These are phyloP conservation scores for Penicillium sp. DNA, from an alignment of 2,329 filamentous ascomycete genomes.

Conservation along the genomic window DNA sequence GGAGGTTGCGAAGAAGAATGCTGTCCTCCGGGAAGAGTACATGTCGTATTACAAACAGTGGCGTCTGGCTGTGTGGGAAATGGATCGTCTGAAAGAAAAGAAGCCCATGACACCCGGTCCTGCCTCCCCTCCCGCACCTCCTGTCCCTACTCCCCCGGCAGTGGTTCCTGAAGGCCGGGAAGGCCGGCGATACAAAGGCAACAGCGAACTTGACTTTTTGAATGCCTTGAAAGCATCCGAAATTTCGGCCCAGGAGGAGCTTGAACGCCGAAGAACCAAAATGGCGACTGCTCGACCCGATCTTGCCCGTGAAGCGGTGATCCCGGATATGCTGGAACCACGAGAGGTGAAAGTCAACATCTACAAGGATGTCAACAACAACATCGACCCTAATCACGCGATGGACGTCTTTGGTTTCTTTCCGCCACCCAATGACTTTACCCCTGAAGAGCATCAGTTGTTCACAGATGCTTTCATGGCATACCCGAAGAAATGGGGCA, in stretches of 20 bases:
- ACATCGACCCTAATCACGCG: slow-evolving; percentile 46
- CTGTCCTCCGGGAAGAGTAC: slow-evolving; percentile 49
- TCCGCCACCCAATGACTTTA: slow-evolving; percentile 56
- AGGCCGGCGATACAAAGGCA: slow-evolving; percentile 53
- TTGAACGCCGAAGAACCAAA: slow-evolving; percentile 51
- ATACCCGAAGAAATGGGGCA: slow-evolving; percentile 58
- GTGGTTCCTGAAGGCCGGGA: slow-evolving; percentile 44
- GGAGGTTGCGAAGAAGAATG: slow-evolving; percentile 47
- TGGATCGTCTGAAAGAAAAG: slow-evolving; percentile 51
- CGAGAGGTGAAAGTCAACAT: slow-evolving; percentile 45
- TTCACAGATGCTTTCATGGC: slow-evolving; percentile 57
- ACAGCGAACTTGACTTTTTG: slow-evolving; percentile 57
- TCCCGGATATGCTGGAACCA: slow-evolving; percentile 56
- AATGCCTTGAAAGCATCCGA: slow-evolving; percentile 56
- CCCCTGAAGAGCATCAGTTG: slow-evolving; percentile 52
- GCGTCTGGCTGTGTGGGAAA: slow-evolving; percentile 50
- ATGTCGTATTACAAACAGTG: slow-evolving; percentile 52
- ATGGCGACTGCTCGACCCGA: slow-evolving; percentile 54
- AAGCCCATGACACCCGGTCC: slow-evolving; percentile 46
- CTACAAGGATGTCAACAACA: slow-evolving; percentile 57
- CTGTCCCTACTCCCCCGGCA: slow-evolving; percentile 39
- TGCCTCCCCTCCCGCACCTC: slow-evolving; percentile 43
- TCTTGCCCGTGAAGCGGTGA: slow-evolving; percentile 52
- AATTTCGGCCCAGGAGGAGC: slow-evolving; percentile 56
- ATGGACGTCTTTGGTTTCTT: slow-evolving; percentile 53